phyloP scores from a whole-genome alignment of 2,329 filamentous ascomycete genomes.

The Aspergillus bombycis region DNA sequence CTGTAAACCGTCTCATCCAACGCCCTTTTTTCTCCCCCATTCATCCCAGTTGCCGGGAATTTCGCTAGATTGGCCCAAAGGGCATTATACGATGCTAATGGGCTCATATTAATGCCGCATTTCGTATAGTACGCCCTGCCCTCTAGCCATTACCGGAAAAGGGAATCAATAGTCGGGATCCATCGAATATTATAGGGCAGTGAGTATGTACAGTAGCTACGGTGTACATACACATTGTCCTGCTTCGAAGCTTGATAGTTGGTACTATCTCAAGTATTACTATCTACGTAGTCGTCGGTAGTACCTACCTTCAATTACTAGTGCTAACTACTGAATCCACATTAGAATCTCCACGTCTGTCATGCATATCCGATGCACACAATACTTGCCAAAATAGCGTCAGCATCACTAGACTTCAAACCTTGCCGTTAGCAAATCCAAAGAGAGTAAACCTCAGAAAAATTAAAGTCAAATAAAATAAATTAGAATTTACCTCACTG shows the following conservation, averaged over 20 bases:
- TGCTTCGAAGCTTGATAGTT: not conserved
- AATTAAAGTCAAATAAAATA: not conserved
- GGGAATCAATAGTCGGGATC: not conserved
- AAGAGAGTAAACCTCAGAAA: not conserved
- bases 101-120: not conserved
- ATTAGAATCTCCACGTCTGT: constrained; percentile 2
- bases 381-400: not conserved
- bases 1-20: not conserved
- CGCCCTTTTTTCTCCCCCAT: not conserved
- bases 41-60: not conserved
- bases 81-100: not conserved
- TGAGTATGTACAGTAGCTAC: not conserved
- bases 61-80: not conserved
- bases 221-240: not conserved
- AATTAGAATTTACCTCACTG: not conserved
- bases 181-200: not conserved
- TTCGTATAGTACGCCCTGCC: not conserved
- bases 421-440: not conserved
- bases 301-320: not conserved
- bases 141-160: not conserved
- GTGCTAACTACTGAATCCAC: not conserved
- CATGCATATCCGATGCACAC: constrained; percentile 8
- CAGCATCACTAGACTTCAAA: not conserved
- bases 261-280: not conserved
- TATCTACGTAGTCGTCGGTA: not conserved